Evolutionary conservation across 2,329 filamentous ascomycete species (phyloP), one percentile per base, ranked within the genome.

Genomic region (Cercospora zeae-maydis): DNA sequence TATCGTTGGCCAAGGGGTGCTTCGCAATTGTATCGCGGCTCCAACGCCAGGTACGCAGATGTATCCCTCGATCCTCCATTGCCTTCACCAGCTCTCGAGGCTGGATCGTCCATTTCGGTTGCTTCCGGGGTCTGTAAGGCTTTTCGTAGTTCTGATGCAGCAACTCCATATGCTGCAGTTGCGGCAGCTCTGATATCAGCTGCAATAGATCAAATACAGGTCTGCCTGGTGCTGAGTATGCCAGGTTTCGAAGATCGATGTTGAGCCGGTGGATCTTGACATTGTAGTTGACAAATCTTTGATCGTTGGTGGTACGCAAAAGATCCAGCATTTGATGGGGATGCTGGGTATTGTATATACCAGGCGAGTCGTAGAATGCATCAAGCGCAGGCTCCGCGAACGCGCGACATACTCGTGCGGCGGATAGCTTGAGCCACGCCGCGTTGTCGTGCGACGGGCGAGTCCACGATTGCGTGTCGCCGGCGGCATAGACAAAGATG

Each of bases 201-300:
- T 79, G 76, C 39, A 78, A 74, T 19, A 90, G 72, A 63, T 87
- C 82, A 61, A 87, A 78, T 21, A 84, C 81, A 10, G 82, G 83
- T 45, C 80, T 78, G 2, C 81, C 78, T 11, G 79, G 80, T 71
- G 82, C 82, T 58, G 80, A 81, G 68, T 84, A 83, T 42, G 81
- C 77, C 56, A 86, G 80, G 62, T 78, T 83, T 37, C 81, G 83
- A 10, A 88, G 86, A 71, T 95, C 88, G 53, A 96, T 79, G 62
- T 86, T 84, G 21, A 96, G 77, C 7, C 83, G 81, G 71, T 88
- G 84, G 55, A 95, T 82, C 78, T 92, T 96, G 68, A 81, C 81
- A 42, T 84, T 81, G 73, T 93, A 93, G 65, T 90, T 87, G 65
- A 78, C 73, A 55, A 72, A 71, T 3, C 69, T 69, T 31, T 67